Conservation (phyloP, 768 basidiomycete species). For the Scleroderma bovista region DNA sequence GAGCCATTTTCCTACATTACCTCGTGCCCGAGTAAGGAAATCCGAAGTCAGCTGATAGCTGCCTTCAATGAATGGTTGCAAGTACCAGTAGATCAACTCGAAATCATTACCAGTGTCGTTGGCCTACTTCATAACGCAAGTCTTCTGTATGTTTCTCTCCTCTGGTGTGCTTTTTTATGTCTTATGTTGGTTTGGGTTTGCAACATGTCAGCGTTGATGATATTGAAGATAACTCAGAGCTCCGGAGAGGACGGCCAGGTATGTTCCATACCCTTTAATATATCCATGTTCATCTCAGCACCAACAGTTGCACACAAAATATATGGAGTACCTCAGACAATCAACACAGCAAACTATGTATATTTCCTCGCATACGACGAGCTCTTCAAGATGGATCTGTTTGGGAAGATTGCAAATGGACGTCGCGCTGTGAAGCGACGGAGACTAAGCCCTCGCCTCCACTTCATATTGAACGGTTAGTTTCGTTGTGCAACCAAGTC, state of each 20-base stretch:
- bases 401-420: slow-evolving; percentile 34
- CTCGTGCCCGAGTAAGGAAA: slow-evolving; percentile 85
- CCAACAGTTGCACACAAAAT: slow-evolving; percentile 89
- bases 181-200: too few relatives aligned
- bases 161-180: background rate
- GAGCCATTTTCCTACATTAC: slow-evolving; percentile 89
- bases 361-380: slow-evolving; percentile 93
- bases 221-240: slow-evolving; percentile 88
- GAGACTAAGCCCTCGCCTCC: slow-evolving; percentile 41
- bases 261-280: slow-evolving; percentile 8
- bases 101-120: slow-evolving; percentile 71
- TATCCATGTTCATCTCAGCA: background rate
- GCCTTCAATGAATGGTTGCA: slow-evolving; percentile 91
- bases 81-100: slow-evolving; percentile 70
- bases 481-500: background rate
- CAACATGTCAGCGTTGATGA: slow-evolving; percentile 70
- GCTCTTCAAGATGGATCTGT: slow-evolving; percentile 39
- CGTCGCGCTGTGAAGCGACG: background rate
- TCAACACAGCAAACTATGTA: slow-evolving; percentile 95
- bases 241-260: slow-evolving; percentile 85
- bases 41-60: slow-evolving; percentile 78
- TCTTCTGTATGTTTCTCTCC: slow-evolving; percentile 58
- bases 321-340: slow-evolving; percentile 92
- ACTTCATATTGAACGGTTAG: slow-evolving; percentile 72
- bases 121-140: slow-evolving; percentile 93